Conservation (phyloP, 352 stramenopile genomes). For the Pythium rishiriense region DNA sequence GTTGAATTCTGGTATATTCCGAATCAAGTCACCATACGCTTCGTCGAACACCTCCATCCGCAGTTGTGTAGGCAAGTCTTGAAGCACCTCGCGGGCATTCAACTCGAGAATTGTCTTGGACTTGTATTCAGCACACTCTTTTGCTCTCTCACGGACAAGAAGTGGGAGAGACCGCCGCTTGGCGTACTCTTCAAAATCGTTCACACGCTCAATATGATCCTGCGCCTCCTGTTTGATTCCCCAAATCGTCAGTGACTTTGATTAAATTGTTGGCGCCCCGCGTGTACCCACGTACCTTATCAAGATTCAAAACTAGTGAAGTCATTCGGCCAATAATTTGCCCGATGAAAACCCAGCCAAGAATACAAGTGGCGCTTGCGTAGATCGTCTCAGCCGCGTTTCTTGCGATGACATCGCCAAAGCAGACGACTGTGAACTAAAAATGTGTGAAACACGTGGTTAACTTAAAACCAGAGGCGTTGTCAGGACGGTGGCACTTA, state of each 20-base stretch:
- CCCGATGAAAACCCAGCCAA: slow-evolving; percentile 72
- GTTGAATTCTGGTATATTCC: slow-evolving; percentile 37
- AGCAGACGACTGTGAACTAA: slow-evolving; percentile 76
- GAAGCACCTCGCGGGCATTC: slow-evolving; percentile 32
- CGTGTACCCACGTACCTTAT: slow-evolving; percentile 28
- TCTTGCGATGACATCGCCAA: slow-evolving; percentile 56
- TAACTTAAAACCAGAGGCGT: neutral
- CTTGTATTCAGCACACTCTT: slow-evolving; percentile 55
- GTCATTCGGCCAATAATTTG: slow-evolving; percentile 70
- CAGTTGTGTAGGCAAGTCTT: slow-evolving; percentile 39
- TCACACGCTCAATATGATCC: slow-evolving; percentile 42
- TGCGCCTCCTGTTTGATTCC: slow-evolving; percentile 29
- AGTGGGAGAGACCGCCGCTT: slow-evolving; percentile 42
- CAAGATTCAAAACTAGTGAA: slow-evolving; percentile 55
- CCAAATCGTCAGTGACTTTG: neutral
- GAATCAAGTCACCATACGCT: slow-evolving; percentile 45
- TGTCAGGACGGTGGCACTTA: slow-evolving; percentile 26
- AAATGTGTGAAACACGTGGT: neutral
- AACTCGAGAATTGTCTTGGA: slow-evolving; percentile 50
- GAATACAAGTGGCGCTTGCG: slow-evolving; percentile 51
- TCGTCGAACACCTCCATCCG: slow-evolving; percentile 41
- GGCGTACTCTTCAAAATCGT: slow-evolving; percentile 69
- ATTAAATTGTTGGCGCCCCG: neutral
- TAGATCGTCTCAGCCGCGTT: slow-evolving; percentile 60
- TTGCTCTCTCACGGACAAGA: slow-evolving; percentile 42